These are phyloP conservation scores for Cicer pinnatifidum DNA, from an alignment of 306 rosid species.

Conservation along the genomic window DNA sequence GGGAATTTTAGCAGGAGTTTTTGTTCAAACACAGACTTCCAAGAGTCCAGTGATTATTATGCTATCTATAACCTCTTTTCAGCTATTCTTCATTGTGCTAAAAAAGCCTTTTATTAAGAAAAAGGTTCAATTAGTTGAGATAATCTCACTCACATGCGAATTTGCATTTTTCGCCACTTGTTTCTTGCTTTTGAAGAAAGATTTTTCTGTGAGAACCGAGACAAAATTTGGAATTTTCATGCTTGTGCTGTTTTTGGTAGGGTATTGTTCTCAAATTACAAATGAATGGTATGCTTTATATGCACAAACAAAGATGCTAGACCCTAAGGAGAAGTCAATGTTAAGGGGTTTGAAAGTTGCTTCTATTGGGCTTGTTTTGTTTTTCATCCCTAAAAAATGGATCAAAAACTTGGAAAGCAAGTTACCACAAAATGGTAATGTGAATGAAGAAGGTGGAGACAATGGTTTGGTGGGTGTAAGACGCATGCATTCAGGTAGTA, in stretches of 20 bases:
- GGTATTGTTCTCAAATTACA: conserved; percentile 58
- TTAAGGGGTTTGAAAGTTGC: conserved; percentile 65
- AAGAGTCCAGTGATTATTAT: conserved; percentile 56
- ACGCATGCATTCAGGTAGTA: conserved; percentile 44
- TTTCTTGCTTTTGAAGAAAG: conserved; percentile 55
- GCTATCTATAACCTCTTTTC: conserved; percentile 68
- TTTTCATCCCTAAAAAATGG: conserved; percentile 64
- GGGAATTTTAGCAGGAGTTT: conserved; percentile 72
- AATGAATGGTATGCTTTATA: conserved; percentile 86
- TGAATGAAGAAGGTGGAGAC: conserved; percentile 42
- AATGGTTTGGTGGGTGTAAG: conserved; percentile 42
- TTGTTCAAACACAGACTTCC: conserved; percentile 51
- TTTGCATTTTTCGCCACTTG: conserved; percentile 60
- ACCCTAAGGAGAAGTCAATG: conserved; percentile 64
- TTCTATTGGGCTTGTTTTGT: conserved; percentile 59
- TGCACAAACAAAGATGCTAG: conserved; percentile 62
- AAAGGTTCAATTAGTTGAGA: conserved; percentile 84
- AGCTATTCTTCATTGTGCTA: conserved; percentile 83
- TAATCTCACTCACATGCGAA: conserved; percentile 67
- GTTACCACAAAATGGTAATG: conserved; percentile 52
- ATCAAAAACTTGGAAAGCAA: conserved; percentile 57
- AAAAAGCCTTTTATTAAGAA: conserved; percentile 95
- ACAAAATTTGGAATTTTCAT: conserved; percentile 60
- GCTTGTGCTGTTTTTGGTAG: conserved; percentile 68
- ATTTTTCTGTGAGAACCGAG: conserved; percentile 51